Evolutionary conservation across 73 alveolate species (phyloP).

Genomic region (Paramecium caudatum): DNA sequence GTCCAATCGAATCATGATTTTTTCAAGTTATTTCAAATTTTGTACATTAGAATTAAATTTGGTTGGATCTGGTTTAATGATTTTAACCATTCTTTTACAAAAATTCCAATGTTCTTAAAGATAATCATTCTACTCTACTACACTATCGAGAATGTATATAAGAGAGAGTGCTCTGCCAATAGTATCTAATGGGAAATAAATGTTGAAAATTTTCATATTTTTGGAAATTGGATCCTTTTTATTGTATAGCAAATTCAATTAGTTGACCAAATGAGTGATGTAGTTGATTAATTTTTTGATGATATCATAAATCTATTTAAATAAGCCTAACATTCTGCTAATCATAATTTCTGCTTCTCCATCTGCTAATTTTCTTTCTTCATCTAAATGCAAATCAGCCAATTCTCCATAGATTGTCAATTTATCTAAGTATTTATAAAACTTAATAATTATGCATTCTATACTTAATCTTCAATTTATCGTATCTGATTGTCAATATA

Average conservation of each 20-base stretch:
- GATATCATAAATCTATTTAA: constrained; percentile 83
- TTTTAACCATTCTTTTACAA: constrained; percentile 87
- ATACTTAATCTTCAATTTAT: constrained; percentile 46
- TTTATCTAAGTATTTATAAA: constrained; percentile 54
- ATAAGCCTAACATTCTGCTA: constrained; percentile 83
- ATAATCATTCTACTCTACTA: constrained; percentile 87
- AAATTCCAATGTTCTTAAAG: constrained; percentile 86
- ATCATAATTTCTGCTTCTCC: constrained; percentile 87
- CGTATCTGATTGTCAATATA: constrained; percentile 36
- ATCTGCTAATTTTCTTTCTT: constrained; percentile 77
- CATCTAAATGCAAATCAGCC: constrained; percentile 77
- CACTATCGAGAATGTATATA: constrained; percentile 83
- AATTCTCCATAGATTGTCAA: constrained; percentile 62
- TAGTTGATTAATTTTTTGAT: constrained; percentile 82
- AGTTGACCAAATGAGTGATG: constrained; percentile 82
- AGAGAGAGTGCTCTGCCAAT: constrained; percentile 84
- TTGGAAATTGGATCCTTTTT: constrained; percentile 82
- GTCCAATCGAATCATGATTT: constrained; percentile 70
- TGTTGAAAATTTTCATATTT: constrained; percentile 81
- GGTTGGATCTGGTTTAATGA: constrained; percentile 81
- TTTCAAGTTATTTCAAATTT: constrained; percentile 83
- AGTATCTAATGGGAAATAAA: constrained; percentile 83
- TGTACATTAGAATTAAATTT: constrained; percentile 82
- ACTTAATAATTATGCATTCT: constrained; percentile 1
- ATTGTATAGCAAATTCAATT: constrained; percentile 84